These are phyloP conservation scores for Tylopilus sp. DNA, from an alignment of 768 basidiomycete species.

Conservation along the genomic window DNA sequence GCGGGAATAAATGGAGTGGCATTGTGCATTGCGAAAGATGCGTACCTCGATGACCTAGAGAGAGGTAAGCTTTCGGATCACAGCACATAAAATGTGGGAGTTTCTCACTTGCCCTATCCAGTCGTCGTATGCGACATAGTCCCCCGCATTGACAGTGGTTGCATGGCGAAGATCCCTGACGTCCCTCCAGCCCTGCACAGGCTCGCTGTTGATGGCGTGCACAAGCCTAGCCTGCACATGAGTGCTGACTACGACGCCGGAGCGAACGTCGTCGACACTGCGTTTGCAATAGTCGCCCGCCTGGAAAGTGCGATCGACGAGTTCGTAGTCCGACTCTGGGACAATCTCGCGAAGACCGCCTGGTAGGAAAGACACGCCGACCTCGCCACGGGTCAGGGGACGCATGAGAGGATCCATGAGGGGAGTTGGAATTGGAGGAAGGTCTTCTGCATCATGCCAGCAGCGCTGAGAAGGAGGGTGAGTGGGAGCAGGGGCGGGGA, in stretches of 20 bases:
- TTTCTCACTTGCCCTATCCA: slow-evolving; percentile 84
- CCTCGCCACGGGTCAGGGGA: slow-evolving; percentile 72
- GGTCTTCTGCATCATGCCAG: slow-evolving; percentile 85
- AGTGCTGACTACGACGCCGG: slow-evolving; percentile 69
- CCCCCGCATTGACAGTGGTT: slow-evolving; percentile 66
- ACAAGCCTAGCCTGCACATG: slow-evolving; percentile 64
- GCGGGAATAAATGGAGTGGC: slow-evolving; percentile 12
- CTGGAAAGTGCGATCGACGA: slow-evolving; percentile 75
- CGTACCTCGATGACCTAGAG: slow-evolving; percentile 73
- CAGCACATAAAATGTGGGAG: slow-evolving; percentile 6
- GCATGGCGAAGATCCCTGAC: slow-evolving; percentile 54
- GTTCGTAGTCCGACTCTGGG: slow-evolving; percentile 59
- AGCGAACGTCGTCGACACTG: slow-evolving; percentile 65
- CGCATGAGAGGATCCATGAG: slow-evolving; percentile 70
- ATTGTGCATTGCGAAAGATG: neutral
- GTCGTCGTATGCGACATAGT: slow-evolving; percentile 77
- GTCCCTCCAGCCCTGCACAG: slow-evolving; percentile 61
- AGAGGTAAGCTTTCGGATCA: slow-evolving; percentile 8
- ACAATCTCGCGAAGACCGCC: slow-evolving; percentile 63
- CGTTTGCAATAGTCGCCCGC: slow-evolving; percentile 83
- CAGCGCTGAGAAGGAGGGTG: slow-evolving; percentile 55
- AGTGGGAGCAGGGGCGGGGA: slow-evolving; percentile 3
- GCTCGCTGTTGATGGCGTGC: slow-evolving; percentile 67
- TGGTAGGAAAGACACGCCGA: slow-evolving; percentile 71
- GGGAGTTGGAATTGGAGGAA: slow-evolving; percentile 40